phyloP scores from a whole-genome alignment of 2,329 filamentous ascomycete genomes.

The Sclerotiophoma versabilis region DNA sequence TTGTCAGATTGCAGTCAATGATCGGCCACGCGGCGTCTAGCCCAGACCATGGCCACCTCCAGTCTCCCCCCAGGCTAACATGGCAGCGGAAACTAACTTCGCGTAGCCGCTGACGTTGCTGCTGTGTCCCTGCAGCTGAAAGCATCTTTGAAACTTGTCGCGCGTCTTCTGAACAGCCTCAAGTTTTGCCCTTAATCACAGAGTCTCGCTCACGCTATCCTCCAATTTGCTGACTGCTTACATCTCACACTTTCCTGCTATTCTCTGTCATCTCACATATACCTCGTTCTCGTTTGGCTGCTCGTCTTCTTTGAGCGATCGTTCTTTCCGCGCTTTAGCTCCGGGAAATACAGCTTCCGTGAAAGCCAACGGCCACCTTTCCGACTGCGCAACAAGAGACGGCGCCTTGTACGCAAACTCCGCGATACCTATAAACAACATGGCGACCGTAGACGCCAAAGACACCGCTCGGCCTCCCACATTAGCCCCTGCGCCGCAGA shows the following conservation, averaged over 20 bases:
- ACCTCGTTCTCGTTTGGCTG: conserved; percentile 11
- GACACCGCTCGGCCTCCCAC: conserved; percentile 17
- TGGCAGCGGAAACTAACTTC: conserved; percentile 19
- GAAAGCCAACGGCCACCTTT: conserved; percentile 11
- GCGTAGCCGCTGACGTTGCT: conserved; percentile 37
- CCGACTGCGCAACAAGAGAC: background rate
- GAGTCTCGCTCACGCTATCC: conserved; percentile 7
- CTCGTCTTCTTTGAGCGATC: conserved; percentile 22
- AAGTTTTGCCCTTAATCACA: conserved; percentile 22
- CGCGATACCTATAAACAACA: conserved; percentile 9
- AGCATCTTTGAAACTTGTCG: conserved; percentile 26
- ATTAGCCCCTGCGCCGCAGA: conserved; percentile 13
- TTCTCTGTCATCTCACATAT: conserved; percentile 10
- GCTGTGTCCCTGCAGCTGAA: conserved; percentile 25
- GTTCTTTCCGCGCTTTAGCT: conserved; percentile 25
- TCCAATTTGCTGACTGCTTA: conserved; percentile 13
- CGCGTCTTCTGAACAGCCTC: conserved; percentile 14
- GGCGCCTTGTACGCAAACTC: background rate
- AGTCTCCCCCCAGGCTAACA: conserved; percentile 3
- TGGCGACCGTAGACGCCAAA: conserved; percentile 28
- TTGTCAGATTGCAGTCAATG: conserved; percentile 1
- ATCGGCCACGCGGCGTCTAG: conserved; percentile 4
- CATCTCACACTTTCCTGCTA: background rate
- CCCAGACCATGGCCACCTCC: background rate
- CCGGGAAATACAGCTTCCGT: conserved; percentile 30